Evolutionary conservation across 2,329 filamentous ascomycete species (phyloP), one percentile per base, ranked within the genome.

Genomic region (Byssoonygena ceratinophila): DNA sequence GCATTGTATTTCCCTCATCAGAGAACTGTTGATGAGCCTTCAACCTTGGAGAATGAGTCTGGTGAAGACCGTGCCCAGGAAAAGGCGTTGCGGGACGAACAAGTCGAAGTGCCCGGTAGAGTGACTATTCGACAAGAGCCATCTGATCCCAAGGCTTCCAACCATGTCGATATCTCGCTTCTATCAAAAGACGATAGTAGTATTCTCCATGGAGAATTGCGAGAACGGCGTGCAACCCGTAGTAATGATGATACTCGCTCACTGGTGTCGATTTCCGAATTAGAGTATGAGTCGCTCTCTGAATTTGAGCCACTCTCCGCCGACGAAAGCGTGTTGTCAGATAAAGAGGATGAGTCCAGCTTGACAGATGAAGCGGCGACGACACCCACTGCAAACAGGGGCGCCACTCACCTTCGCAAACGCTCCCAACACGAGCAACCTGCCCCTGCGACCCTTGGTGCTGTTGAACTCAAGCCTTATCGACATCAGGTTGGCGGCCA

Each of bases 401-500:
- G 60, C 64, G 66, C 53, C 57, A 57, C 37, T 56, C 59, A 9
- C 62, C 54, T 57, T 29, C 62, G 59, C 34, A 59, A 60, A 43
- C 66, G 61, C 50, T 64, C 59, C 50, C 67, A 63, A 46, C 58
- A 62, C 49, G 54, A 59, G 27, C 53, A 49, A 23, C 44, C 46
- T 32, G 40, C 47, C n/a, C 54, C 65, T 4, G 66, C 64, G 7
- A 88, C 90, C 2, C 76, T 94, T 25, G 87, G 91, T 57, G 91
- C 91, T 27, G 94, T 98, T 59, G 90, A 97, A 68, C 76, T 98
- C 55, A 95, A 96, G 63, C 92, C 92, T 1, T 98, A 96, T 70
- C 87, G 88, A 59, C 92, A 98, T 70, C 92, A 98, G 70, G 92
- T 98, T 52, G 92, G 92, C 54, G 92, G 92, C 0, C 92, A 98